These are phyloP conservation scores for Pholiota microspora DNA, from an alignment of 768 basidiomycete genomes.

Conservation along the genomic window DNA sequence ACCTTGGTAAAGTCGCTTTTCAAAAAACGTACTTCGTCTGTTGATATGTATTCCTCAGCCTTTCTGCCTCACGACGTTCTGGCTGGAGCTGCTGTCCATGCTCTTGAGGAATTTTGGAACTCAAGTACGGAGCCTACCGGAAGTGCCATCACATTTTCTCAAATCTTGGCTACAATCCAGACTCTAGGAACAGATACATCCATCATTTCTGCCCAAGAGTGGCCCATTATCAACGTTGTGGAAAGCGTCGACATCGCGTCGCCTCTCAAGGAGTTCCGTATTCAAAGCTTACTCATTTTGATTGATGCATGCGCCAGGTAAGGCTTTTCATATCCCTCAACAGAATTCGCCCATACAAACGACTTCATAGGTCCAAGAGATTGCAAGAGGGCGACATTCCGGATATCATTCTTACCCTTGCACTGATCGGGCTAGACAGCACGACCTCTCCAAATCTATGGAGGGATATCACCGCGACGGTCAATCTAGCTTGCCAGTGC, in stretches of 20 bases:
- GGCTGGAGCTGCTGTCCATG: conserved; percentile 11
- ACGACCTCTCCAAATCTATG: conserved; percentile 41
- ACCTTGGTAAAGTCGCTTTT: conserved; percentile 15
- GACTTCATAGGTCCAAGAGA: conserved; percentile 28
- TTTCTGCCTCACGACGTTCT: conserved; percentile 4
- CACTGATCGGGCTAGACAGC: conserved; percentile 58
- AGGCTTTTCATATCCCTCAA: conserved; percentile 15
- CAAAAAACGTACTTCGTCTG: no score
- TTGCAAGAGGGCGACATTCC: conserved; percentile 39
- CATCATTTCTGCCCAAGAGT: conserved; percentile 23
- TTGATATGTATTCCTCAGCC: no score
- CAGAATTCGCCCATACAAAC: neutral
- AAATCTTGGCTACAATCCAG: conserved; percentile 34
- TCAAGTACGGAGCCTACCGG: conserved; percentile 8
- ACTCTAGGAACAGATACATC: conserved; percentile 43
- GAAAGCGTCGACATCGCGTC: conserved; percentile 12
- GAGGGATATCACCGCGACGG: conserved; percentile 42
- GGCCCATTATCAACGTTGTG: neutral
- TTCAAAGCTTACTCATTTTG: conserved; percentile 42
- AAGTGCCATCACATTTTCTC: conserved; percentile 31
- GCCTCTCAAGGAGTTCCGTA: conserved; percentile 25
- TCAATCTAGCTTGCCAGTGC: conserved; percentile 45
- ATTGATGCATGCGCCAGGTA: conserved; percentile 46
- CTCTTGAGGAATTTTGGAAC: conserved; percentile 13
- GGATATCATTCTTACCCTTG: conserved; percentile 46